Evolutionary conservation across 805 yeast genomes (phyloP).

Genomic region (Cyberlindnera mrakii): DNA sequence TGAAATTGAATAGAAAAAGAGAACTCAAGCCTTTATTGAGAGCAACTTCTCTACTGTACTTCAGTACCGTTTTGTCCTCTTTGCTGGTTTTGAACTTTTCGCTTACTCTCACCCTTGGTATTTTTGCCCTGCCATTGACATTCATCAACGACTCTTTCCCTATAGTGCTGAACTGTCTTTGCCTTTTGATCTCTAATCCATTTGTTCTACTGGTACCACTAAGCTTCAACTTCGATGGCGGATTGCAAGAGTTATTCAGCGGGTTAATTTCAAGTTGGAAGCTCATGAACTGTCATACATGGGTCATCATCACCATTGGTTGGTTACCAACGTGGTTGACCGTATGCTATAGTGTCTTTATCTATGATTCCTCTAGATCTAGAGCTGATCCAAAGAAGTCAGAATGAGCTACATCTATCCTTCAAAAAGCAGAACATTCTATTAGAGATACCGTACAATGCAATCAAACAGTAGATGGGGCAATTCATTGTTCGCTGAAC

Average conservation of each 20-base stretch:
- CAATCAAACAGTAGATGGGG: not conserved
- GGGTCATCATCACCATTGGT: slow-evolving; percentile 65
- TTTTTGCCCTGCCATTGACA: slow-evolving; percentile 71
- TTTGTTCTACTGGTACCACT: slow-evolving; percentile 29
- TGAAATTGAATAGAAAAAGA: slow-evolving; percentile 5
- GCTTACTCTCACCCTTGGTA: slow-evolving; percentile 64
- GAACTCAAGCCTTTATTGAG: slow-evolving; percentile 26
- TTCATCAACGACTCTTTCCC: slow-evolving; percentile 31
- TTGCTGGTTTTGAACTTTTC: slow-evolving; percentile 81
- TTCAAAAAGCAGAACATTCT: not conserved
- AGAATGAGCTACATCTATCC: not conserved
- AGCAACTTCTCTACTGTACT: slow-evolving; percentile 46
- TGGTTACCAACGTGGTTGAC: slow-evolving; percentile 83
- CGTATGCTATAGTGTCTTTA: slow-evolving; percentile 24
- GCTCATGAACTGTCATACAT: slow-evolving; percentile 76
- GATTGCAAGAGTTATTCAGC: slow-evolving; percentile 27
- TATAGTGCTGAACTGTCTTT: slow-evolving; percentile 23
- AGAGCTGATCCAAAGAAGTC: slow-evolving; percentile 1
- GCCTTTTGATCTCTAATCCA: slow-evolving; percentile 48
- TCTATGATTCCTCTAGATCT: slow-evolving; percentile 4
- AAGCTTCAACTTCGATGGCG: slow-evolving; percentile 20
- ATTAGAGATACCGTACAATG: not conserved
- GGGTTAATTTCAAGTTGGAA: slow-evolving; percentile 60
- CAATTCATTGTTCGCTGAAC: slow-evolving; percentile 1
- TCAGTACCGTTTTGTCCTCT: slow-evolving; percentile 66